Evolutionary conservation across 306 rosid species (phyloP), one percentile per base, ranked within the genome.

Genomic region (Begonia masoniana): DNA sequence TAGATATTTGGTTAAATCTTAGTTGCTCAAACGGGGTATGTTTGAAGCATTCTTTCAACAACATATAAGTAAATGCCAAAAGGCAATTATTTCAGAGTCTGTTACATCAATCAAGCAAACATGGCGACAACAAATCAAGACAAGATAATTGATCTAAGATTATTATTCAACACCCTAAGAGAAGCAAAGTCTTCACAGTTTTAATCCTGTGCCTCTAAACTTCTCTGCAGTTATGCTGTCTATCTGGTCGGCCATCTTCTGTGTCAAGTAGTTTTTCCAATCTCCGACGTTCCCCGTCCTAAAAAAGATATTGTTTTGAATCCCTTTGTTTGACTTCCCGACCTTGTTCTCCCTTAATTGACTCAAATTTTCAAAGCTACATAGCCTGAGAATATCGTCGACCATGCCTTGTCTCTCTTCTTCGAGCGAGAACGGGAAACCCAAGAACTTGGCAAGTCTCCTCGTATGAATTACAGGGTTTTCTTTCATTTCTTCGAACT

Each of bases 251-350:
- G 35, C 15, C 67, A 68, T 68, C 9, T 57, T 43, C n/a, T 55
- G 45, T 6, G 67, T 62, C 1, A 31, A 7, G 39, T 31, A 31
- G 3, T 31, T 54, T 1, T 14, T 36, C 14, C 48, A 62, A 16
- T 72, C 73, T 23, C 66, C 77, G 10, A 46, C 51, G 52, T 66
- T 2, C 1, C 72, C 69, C 47, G 19, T 36, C 16, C 69, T 39
- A 14, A 58, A 70, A 9, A 47, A 70, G 13, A 16, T 7, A 3
- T 4, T 60, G 39, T 43, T 41, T 6, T 35, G n/a, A 0, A 4
- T 1, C 2, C 49, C 46, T 10, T 4, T 0, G 2, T 4, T 0
- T 0, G 10, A 15, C 14, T 17, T 45, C 17, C 66, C 67, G 24
- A 1, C 54, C 50, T 58, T 59, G 52, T 72, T 67, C 16, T 53